phyloP scores from a whole-genome alignment of 352 stramenopile species.

The Hyphochytrium catenoides region DNA sequence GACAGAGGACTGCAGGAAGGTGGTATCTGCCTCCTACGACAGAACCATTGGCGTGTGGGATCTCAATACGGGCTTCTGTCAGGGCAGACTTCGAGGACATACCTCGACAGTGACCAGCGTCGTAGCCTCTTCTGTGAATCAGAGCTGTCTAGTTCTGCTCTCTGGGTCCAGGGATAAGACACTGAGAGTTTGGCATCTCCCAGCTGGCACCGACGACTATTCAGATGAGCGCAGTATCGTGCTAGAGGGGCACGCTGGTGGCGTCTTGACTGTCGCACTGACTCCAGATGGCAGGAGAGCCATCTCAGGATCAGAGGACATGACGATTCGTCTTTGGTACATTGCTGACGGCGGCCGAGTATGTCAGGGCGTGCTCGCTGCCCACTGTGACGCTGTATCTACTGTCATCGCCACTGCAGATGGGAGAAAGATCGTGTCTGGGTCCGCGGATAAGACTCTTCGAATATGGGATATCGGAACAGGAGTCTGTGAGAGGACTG shows the following conservation, averaged over 20 bases:
- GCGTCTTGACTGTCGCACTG: conserved; percentile 29
- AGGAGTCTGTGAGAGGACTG: too few relatives aligned
- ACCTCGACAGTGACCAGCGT: conserved; percentile 28
- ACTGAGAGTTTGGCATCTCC: conserved; percentile 51
- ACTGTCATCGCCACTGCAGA: too few relatives aligned
- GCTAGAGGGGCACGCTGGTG: conserved; percentile 20
- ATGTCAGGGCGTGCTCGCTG: conserved; percentile 25
- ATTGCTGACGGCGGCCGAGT: conserved; percentile 46
- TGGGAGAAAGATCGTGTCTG: conserved; percentile 46
- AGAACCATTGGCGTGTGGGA: conserved; percentile 40
- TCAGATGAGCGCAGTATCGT: too few relatives aligned
- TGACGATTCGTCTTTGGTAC: conserved; percentile 37
- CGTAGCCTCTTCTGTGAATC: too few relatives aligned
- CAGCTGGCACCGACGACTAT: conserved; percentile 33
- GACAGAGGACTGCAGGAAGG: conserved; percentile 54
- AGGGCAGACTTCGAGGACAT: conserved; percentile 26
- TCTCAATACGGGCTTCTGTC: conserved; percentile 39
- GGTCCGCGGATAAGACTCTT: conserved; percentile 35
- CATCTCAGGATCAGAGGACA: conserved; percentile 44
- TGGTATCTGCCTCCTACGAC: conserved; percentile 47
- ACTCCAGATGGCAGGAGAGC: conserved; percentile 51
- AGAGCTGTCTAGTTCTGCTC: too few relatives aligned
- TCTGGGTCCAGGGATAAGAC: conserved; percentile 35
- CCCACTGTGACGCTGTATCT: too few relatives aligned
- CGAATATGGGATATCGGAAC: conserved; percentile 54